Conservation (phyloP, 306 rosid species). For the Mimosa bimucronata region DNA sequence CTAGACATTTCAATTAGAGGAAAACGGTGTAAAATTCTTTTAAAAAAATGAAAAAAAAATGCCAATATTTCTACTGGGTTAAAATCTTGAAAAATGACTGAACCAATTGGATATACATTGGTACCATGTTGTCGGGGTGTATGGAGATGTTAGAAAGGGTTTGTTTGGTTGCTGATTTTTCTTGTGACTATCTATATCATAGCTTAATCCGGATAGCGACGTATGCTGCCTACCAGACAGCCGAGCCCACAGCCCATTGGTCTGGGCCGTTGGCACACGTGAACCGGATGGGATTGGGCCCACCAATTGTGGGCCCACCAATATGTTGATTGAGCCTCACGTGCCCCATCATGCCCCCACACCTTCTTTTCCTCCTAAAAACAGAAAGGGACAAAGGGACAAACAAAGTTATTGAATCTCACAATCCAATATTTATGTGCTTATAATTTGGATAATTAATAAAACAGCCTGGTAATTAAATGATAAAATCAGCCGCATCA, state of each 20-base stretch:
- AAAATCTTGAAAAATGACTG: not conserved
- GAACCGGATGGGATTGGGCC: constrained; percentile 49
- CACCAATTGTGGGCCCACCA: constrained; percentile 49
- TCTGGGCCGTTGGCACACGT: constrained; percentile 47
- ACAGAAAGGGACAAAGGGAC: not conserved
- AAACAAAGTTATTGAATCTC: not conserved
- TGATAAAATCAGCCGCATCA: not conserved
- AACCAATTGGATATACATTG: not conserved
- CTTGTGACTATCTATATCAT: constrained; percentile 20
- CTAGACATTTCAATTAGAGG: too few relatives aligned
- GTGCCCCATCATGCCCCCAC: constrained; percentile 43
- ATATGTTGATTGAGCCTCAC: constrained; percentile 39
- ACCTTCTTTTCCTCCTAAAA: constrained; percentile 29
- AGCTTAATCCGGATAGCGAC: constrained; percentile 17
- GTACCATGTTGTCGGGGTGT: not conserved
- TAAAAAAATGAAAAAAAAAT: too few relatives aligned
- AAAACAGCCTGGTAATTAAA: not conserved
- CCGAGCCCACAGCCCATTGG: constrained; percentile 51
- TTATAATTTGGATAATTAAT: not conserved
- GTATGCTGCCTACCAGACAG: constrained; percentile 25
- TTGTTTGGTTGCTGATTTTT: not conserved
- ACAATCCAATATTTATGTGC: not conserved
- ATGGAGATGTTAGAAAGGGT: not conserved
- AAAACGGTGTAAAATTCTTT: too few relatives aligned
- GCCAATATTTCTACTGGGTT: too few relatives aligned